Conservation (phyloP, 805 yeast genomes). For the Blastobotrys robertii region DNA sequence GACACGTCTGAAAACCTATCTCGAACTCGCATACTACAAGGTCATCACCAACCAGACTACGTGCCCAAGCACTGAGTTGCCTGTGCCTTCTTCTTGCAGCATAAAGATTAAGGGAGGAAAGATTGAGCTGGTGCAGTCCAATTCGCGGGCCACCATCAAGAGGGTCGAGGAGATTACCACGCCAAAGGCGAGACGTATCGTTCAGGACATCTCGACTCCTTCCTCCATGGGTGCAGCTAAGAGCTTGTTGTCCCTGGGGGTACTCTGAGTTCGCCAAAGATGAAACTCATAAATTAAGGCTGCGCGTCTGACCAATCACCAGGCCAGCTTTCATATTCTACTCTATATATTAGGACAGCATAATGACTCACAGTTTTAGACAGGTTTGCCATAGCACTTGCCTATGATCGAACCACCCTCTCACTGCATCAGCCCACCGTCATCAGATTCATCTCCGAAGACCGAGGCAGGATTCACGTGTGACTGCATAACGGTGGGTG, state of each 20-base stretch:
- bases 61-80: slow-evolving; percentile 21
- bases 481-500: background rate
- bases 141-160: slow-evolving; percentile 1
- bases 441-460: background rate
- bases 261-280: slow-evolving; percentile 3
- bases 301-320: background rate
- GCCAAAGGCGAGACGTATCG: slow-evolving; percentile 1
- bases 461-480: too few relatives aligned
- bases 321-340: background rate
- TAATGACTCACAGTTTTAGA: background rate
- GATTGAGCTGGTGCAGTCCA: background rate
- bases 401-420: too few relatives aligned
- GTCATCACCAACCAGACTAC: slow-evolving; percentile 25
- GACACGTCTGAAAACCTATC: slow-evolving; percentile 20
- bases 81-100: slow-evolving; percentile 6
- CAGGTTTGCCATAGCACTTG: too few relatives aligned
- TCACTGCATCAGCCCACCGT: background rate
- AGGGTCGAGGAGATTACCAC: slow-evolving; percentile 3
- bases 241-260: slow-evolving; percentile 13
- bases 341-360: background rate
- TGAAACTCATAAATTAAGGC: background rate
- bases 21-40: slow-evolving; percentile 28
- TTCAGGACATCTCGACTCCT: slow-evolving; percentile 7
- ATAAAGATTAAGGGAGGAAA: background rate
- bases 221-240: slow-evolving; percentile 17